A percentile compares a stretch with the other conserved stretches of the same genome.
Conservation (phyloP, 108 stramenopile genomes). For the Cyclotella cryptica region DNA sequence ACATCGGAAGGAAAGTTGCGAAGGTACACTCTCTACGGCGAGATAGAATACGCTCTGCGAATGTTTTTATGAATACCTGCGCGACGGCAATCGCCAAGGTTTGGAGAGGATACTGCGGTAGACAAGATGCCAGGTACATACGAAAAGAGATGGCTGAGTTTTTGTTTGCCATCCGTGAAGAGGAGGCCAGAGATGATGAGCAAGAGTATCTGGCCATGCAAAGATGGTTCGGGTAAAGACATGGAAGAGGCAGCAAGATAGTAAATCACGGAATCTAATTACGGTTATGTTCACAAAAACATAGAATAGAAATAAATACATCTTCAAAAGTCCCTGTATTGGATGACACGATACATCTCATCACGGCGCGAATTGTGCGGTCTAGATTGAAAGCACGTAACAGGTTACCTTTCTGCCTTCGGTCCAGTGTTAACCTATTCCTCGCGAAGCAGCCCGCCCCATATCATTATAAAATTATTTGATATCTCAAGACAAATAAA, state of each 20-base stretch:
- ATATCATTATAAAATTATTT: neutral
- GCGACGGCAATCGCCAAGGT: conserved; percentile 35
- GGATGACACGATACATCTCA: too few species aligned
- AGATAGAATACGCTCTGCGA: neutral
- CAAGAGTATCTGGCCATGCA: conserved; percentile 19
- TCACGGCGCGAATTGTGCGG: too few species aligned
- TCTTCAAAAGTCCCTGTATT: too few species aligned
- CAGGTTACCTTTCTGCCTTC: neutral
- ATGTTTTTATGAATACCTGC: conserved; percentile 28
- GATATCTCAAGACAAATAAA: conserved; percentile 16
- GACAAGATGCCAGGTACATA: conserved; percentile 32
- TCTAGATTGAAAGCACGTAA: too few species aligned
- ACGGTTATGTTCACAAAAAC: neutral
- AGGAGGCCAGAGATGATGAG: conserved; percentile 40
- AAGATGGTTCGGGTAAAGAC: neutral
- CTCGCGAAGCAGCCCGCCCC: neutral
- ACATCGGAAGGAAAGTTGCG: conserved; percentile 35
- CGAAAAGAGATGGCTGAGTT: conserved; percentile 45
- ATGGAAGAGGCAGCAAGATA: neutral
- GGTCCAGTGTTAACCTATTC: conserved; percentile 1
- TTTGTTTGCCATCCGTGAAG: conserved; percentile 33
- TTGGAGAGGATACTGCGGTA: conserved; percentile 51
- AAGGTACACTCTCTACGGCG: neutral
- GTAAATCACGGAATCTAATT: too few species aligned
- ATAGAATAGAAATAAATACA: neutral